Conservation (phyloP, 169 alveolate genomes). For the Plasmodium malariae region DNA sequence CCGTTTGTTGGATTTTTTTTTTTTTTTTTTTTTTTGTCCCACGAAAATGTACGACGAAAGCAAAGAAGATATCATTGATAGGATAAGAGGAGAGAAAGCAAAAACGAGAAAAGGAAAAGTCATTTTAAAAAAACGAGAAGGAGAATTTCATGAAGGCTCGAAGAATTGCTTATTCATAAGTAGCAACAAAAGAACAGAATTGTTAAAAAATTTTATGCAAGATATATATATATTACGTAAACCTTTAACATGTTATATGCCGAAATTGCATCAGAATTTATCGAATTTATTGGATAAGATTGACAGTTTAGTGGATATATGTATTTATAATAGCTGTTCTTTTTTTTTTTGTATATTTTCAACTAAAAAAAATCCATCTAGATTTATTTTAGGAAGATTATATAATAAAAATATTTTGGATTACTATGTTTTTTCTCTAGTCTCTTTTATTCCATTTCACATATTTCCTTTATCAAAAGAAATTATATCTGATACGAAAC, state of each 20-base stretch:
- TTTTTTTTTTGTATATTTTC: slow-evolving; percentile 41
- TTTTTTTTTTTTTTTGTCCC: slow-evolving; percentile 3
- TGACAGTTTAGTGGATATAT: slow-evolving; percentile 27
- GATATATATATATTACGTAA: slow-evolving; percentile 32
- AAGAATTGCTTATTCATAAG: slow-evolving; percentile 43
- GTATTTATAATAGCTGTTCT: slow-evolving; percentile 55
- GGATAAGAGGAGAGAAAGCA: slow-evolving; percentile 10
- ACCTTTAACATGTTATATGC: slow-evolving; percentile 71
- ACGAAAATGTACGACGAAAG: slow-evolving; percentile 23
- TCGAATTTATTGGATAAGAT: slow-evolving; percentile 16
- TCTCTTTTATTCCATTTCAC: slow-evolving; percentile 30
- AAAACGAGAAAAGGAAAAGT: slow-evolving; percentile 53
- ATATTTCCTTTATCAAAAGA: slow-evolving; percentile 29
- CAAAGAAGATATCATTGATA: slow-evolving; percentile 27
- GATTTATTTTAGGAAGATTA: slow-evolving; percentile 47
- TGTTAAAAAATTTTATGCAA: slow-evolving; percentile 33
- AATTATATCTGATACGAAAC: slow-evolving; percentile 34
- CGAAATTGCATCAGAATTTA: slow-evolving; percentile 22
- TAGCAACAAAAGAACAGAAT: slow-evolving; percentile 50
- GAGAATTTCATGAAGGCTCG: slow-evolving; percentile 39
- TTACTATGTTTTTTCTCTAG: slow-evolving; percentile 15
- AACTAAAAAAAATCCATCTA: slow-evolving; percentile 50
- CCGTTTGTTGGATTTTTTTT: no score
- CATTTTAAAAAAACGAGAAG: slow-evolving; percentile 50
- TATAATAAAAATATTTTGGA: slow-evolving; percentile 43